phyloP scores from a whole-genome alignment of 441 rosid species.

The Corymbia citriodora region DNA sequence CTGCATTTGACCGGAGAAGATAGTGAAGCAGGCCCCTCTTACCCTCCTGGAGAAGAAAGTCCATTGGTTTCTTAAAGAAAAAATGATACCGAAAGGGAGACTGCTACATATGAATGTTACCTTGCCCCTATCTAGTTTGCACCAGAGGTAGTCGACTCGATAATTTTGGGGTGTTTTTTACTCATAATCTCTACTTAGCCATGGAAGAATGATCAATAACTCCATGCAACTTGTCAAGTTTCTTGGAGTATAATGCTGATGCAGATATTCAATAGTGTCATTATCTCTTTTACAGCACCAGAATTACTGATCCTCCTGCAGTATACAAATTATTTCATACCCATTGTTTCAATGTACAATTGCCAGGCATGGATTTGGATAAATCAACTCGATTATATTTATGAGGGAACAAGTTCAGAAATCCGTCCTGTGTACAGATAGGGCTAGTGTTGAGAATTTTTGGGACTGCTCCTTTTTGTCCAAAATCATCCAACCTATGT shows the following conservation, averaged over 20 bases:
- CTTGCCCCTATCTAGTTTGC: conserved; percentile 96
- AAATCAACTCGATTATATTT: background rate
- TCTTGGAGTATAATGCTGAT: background rate
- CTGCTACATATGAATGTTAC: conserved; percentile 63
- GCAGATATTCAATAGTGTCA: background rate
- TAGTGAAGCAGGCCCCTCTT: conserved; percentile 47
- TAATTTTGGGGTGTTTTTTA: background rate
- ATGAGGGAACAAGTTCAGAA: background rate
- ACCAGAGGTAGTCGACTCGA: conserved; percentile 50
- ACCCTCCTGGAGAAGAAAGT: conserved; percentile 42
- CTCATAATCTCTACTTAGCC: background rate
- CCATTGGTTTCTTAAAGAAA: conserved; percentile 49
- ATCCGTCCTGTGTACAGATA: background rate
- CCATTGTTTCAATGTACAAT: background rate
- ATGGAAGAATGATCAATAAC: background rate
- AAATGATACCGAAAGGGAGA: conserved; percentile 59
- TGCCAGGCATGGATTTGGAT: background rate
- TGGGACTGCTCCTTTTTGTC: background rate
- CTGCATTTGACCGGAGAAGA: conserved; percentile 55
- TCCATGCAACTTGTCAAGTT: background rate
- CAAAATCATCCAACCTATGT: background rate
- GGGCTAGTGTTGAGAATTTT: background rate
- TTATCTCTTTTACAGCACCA: background rate
- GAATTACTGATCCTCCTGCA: background rate
- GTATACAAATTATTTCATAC: background rate